These are phyloP conservation scores for Torulaspora delbrueckii DNA, from an alignment of 805 yeast species.

Conservation along the genomic window DNA sequence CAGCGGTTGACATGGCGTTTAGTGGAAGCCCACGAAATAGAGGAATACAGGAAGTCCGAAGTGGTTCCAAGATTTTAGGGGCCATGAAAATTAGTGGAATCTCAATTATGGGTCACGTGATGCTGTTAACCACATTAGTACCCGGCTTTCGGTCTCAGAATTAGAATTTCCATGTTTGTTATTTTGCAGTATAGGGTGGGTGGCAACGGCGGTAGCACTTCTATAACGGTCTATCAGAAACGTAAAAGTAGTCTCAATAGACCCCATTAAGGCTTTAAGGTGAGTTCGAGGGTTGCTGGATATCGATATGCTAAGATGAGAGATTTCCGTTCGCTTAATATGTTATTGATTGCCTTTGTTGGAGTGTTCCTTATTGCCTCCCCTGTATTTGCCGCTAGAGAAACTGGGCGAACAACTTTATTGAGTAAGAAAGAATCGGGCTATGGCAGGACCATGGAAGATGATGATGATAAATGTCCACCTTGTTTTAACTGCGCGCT, in stretches of 20 bases:
- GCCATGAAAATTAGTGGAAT: slow-evolving; percentile 1
- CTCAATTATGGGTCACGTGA: neutral
- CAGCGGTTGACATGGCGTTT: neutral
- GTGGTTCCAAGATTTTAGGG: neutral
- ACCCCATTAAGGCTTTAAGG: neutral
- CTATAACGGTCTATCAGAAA: no score
- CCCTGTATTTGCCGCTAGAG: slow-evolving; percentile 2
- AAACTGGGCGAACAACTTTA: slow-evolving; percentile 8
- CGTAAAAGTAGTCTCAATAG: no score
- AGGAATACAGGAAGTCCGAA: slow-evolving; percentile 11
- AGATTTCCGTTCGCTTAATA: neutral
- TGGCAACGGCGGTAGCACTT: no score
- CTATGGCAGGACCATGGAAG: slow-evolving; percentile 7
- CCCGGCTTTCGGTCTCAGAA: no score
- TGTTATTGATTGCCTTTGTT: neutral
- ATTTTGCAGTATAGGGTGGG: no score
- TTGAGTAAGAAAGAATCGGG: neutral
- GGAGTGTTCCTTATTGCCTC: neutral
- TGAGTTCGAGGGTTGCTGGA: neutral
- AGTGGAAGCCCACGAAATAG: slow-evolving; percentile 5
- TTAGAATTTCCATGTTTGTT: no score
- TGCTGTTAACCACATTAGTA: no score
- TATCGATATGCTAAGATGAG: slow-evolving; percentile 2
- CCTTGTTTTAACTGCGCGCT: slow-evolving; percentile 94
- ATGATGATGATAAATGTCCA: slow-evolving; percentile 53